phyloP scores from a whole-genome alignment of 1,139 yeast species.

The Yamadazyma aaseri region DNA sequence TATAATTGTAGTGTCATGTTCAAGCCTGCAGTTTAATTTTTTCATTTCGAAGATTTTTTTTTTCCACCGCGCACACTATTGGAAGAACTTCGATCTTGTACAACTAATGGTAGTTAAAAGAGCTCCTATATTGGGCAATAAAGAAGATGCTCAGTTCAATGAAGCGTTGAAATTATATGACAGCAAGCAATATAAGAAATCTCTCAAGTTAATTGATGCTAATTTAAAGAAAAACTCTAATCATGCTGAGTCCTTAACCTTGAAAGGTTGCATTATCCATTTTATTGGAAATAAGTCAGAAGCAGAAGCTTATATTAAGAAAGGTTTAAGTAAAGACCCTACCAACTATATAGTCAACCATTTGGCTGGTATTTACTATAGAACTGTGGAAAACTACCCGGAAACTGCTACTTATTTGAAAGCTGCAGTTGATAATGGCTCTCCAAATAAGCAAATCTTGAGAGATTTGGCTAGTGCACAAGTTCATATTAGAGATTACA shows the following conservation, averaged over 20 bases:
- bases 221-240: constrained; percentile 72
- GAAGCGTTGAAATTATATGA: constrained; percentile 86
- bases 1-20: too few relatives aligned
- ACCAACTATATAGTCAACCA: constrained; percentile 76
- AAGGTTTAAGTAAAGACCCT: constrained; percentile 59
- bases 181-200: constrained; percentile 80
- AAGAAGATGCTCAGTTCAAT: constrained; percentile 70
- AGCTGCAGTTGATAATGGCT: constrained; percentile 76
- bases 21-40: too few relatives aligned
- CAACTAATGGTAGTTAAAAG: constrained; percentile 21
- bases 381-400: constrained; percentile 64
- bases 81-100: too few relatives aligned
- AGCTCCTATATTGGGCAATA: constrained; percentile 41
- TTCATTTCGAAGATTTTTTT: too few relatives aligned
- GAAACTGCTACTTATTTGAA: constrained; percentile 82
- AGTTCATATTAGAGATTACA: constrained; percentile 74
- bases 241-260: constrained; percentile 80
- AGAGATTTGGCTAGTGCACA: constrained; percentile 82
- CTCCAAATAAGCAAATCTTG: constrained; percentile 74
- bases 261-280: constrained; percentile 74
- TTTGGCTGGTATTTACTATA: constrained; percentile 79
- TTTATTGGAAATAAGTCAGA: constrained; percentile 57
- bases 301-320: constrained; percentile 59
- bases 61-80: too few relatives aligned
- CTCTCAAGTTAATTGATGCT: constrained; percentile 72